Evolutionary conservation across 306 rosid species (phyloP).

Genomic region (Mimosa pudica): DNA sequence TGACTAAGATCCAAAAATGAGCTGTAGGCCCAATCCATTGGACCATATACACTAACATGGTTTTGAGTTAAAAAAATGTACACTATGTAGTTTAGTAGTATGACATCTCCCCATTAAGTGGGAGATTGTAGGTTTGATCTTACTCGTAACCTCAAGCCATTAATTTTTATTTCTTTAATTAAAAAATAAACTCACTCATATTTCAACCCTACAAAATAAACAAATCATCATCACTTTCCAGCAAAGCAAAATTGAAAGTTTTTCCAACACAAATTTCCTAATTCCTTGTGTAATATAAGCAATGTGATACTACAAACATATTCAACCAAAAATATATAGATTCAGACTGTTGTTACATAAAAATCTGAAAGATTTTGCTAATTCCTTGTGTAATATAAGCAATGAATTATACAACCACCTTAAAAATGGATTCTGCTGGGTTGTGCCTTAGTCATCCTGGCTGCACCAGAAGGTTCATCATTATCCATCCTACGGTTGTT

Average conservation of each 20-base stretch:
- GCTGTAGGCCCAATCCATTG: background rate
- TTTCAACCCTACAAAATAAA: background rate
- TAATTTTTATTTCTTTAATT: too few relatives aligned
- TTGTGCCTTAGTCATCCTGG: constrained; percentile 80
- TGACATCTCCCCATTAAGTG: too few relatives aligned
- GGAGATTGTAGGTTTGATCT: too few relatives aligned
- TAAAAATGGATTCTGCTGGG: constrained; percentile 66
- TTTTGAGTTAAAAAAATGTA: background rate
- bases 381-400: constrained; percentile 1
- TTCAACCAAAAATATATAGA: constrained; percentile 18
- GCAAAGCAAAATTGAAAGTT: background rate
- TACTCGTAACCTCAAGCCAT: too few relatives aligned
- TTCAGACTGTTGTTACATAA: constrained; percentile 3
- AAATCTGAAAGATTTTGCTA: background rate
- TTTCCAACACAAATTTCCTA: background rate
- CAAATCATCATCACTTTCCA: background rate
- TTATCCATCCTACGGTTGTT: constrained; percentile 78
- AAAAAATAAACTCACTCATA: background rate
- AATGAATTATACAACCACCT: background rate
- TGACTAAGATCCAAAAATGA: background rate
- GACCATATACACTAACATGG: background rate
- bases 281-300: background rate
- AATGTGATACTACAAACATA: background rate
- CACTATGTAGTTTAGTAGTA: background rate
- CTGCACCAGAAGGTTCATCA: constrained; percentile 71